Percentiles rank a stretch among this genome's conserved stretches.
These are phyloP conservation scores for Yarrowia sp. DNA, from an alignment of 805 yeast genomes.

Conservation along the genomic window DNA sequence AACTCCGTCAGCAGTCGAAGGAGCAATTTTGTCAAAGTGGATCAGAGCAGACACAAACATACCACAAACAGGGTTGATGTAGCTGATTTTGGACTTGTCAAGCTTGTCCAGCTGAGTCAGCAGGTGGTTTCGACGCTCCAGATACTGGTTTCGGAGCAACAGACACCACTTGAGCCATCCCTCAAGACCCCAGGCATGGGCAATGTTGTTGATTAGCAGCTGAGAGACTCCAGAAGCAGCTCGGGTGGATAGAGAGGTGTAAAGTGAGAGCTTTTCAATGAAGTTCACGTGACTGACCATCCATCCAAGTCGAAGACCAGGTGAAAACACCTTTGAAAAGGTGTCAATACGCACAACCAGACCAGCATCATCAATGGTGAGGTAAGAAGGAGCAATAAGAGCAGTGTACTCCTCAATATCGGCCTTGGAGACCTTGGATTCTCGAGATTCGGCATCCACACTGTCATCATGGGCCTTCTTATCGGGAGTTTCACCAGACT, in stretches of 20 bases:
- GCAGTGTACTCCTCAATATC: conserved; percentile 47
- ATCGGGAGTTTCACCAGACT: background rate
- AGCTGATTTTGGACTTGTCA: conserved; percentile 35
- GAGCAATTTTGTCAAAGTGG: conserved; percentile 10
- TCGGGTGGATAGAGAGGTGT: conserved; percentile 8
- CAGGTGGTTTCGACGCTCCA: conserved; percentile 7
- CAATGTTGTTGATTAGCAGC: conserved; percentile 18
- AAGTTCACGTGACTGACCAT: conserved; percentile 61
- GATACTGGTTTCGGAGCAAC: conserved; percentile 9
- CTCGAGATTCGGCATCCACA: background rate
- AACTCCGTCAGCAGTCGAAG: background rate
- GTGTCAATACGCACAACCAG: conserved; percentile 76
- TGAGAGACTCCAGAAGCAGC: conserved; percentile 8
- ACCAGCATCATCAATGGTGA: conserved; percentile 72
- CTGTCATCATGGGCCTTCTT: background rate
- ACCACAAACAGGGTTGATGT: conserved; percentile 49
- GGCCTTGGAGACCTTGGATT: conserved; percentile 38
- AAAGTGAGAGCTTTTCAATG: conserved; percentile 43
- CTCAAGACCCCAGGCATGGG: conserved; percentile 17
- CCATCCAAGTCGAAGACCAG: conserved; percentile 75
- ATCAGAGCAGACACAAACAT: conserved; percentile 41
- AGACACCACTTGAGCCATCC: conserved; percentile 10
- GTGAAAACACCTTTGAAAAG: conserved; percentile 74
- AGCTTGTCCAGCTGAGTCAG: background rate
- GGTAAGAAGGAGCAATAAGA: conserved; percentile 59